A percentile compares a stretch with the other conserved stretches of the same genome.
Conservation (phyloP, 2,329 filamentous ascomycete species). For the Neofusicoccum laricinum region DNA sequence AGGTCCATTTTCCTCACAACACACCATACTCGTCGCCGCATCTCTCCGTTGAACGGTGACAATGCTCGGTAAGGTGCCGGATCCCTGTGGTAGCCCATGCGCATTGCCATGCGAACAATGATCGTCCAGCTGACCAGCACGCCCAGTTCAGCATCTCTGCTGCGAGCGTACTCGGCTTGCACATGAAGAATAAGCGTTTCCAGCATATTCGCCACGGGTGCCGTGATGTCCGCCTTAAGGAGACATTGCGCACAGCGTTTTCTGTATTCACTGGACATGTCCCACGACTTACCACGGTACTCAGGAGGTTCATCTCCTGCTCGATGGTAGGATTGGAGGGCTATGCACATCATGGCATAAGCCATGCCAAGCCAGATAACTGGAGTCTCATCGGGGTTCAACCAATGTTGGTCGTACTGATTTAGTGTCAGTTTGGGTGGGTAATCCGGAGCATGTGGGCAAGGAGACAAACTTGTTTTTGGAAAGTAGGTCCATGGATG, state of each 20-base stretch:
- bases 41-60: conserved; percentile 73
- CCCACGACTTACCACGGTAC: conserved; percentile 63
- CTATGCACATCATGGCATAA: conserved; percentile 73
- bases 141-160: conserved; percentile 70
- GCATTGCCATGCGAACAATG: conserved; percentile 61
- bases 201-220: conserved; percentile 70
- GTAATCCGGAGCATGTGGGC: no score
- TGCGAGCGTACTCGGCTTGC: conserved; percentile 70
- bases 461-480: conserved; percentile 38
- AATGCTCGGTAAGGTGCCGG: conserved; percentile 70
- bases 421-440: background rate
- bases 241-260: conserved; percentile 75
- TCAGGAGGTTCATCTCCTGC: conserved; percentile 77
- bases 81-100: conserved; percentile 78
- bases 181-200: conserved; percentile 75
- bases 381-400: conserved; percentile 67
- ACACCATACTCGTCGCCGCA: conserved; percentile 61
- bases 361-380: conserved; percentile 77
- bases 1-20: conserved; percentile 71
- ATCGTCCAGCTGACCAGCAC: conserved; percentile 61
- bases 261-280: conserved; percentile 57
- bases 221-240: conserved; percentile 72
- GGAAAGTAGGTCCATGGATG: conserved; percentile 72
- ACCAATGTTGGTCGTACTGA: conserved; percentile 65
- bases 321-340: conserved; percentile 75